Conservation (phyloP, 805 yeast genomes). For the Lipomyces japonicus region DNA sequence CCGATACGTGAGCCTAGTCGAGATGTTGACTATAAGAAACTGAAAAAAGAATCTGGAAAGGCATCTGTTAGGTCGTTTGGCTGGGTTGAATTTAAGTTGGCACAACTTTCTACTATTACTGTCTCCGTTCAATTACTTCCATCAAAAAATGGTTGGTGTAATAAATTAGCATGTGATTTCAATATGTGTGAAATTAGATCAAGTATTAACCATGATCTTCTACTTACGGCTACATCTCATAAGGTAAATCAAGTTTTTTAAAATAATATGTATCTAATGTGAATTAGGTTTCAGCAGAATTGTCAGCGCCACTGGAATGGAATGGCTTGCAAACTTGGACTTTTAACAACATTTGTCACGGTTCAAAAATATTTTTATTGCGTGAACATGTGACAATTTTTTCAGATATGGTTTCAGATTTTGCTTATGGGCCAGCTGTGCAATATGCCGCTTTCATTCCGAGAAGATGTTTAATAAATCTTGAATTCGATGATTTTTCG, state of each 20-base stretch:
- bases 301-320: conserved; percentile 78
- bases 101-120: conserved; percentile 49
- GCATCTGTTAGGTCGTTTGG: conserved; percentile 70
- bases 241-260: neutral
- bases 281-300: conserved; percentile 53
- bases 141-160: conserved; percentile 53
- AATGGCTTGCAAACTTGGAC: conserved; percentile 72
- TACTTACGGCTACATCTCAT: conserved; percentile 54
- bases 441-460: conserved; percentile 80
- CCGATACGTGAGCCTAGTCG: conserved; percentile 86
- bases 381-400: conserved; percentile 77
- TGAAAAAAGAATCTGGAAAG: conserved; percentile 34
- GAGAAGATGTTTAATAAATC: conserved; percentile 54
- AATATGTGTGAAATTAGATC: conserved; percentile 62
- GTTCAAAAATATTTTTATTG: conserved; percentile 59
- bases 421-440: conserved; percentile 58
- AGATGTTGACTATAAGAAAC: conserved; percentile 47
- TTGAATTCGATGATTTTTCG: conserved; percentile 56
- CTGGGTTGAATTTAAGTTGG: conserved; percentile 77
- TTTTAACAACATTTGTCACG: conserved; percentile 51
- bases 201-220: conserved; percentile 82
- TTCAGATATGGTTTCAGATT: conserved; percentile 71
- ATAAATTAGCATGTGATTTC: conserved; percentile 47
- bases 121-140: conserved; percentile 53
- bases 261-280: neutral